Conservation (phyloP, 352 stramenopile genomes). For the Aphanomyces astaci region DNA sequence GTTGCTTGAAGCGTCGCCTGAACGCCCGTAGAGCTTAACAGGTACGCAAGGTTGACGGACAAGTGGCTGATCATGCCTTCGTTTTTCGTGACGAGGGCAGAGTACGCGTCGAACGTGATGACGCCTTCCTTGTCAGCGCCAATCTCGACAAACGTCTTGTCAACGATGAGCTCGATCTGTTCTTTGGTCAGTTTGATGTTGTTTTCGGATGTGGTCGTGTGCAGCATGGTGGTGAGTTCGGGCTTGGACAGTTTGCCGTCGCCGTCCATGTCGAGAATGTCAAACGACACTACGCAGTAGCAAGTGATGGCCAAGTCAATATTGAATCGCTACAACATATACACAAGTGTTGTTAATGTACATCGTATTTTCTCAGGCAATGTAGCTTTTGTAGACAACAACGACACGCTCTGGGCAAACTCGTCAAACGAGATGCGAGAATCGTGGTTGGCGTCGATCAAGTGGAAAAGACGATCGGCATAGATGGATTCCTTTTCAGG, state of each 20-base stretch:
- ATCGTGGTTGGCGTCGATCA: conserved; percentile 73
- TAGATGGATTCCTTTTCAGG: conserved; percentile 75
- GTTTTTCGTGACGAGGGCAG: conserved; percentile 44
- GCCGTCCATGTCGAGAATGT: conserved; percentile 64
- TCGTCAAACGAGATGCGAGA: conserved; percentile 73
- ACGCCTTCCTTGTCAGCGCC: conserved; percentile 57
- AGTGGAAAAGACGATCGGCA: conserved; percentile 72
- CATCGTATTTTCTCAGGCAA: conserved; percentile 63
- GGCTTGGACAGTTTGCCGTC: conserved; percentile 63
- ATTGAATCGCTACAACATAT: too few species aligned
- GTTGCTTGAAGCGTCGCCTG: neutral
- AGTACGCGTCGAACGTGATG: conserved; percentile 72
- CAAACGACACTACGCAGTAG: conserved; percentile 65
- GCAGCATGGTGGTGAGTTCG: conserved; percentile 61
- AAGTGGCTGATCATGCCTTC: conserved; percentile 75
- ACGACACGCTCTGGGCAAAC: conserved; percentile 64
- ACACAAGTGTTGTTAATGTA: too few species aligned
- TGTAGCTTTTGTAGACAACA: conserved; percentile 60
- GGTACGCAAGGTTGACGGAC: conserved; percentile 63
- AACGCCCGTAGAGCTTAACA: neutral
- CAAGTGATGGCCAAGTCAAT: too few species aligned
- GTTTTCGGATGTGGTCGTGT: conserved; percentile 68
- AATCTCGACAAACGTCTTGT: conserved; percentile 64
- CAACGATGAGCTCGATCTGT: conserved; percentile 51
- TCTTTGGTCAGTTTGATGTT: conserved; percentile 61